Base-by-base conservation (phyloP, 495 filamentous ascomycete species). In the Monascus purpureus region DNA sequence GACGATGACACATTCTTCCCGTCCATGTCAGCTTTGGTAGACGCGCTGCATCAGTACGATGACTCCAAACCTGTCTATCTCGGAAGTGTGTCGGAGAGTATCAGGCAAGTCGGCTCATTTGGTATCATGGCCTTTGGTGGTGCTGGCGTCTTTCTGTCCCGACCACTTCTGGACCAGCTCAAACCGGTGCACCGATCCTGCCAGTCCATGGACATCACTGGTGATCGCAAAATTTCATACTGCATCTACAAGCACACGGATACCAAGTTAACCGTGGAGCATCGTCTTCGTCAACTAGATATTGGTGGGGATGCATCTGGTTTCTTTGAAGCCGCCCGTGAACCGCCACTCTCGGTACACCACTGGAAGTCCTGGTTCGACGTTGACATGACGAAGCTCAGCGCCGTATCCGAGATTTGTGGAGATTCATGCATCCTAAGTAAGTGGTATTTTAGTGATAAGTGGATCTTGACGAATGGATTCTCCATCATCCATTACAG, bases 1-100 rank as follows among this genome's bases (percentile, higher is more conserved):
- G 76, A 82, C 46, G 77, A 82, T 49, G 77, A 82, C 45, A 80
- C 77, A 3, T 78, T 78, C 41, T 73, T 76, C 53, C 55, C 64
- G 0, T 69, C 62, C 13, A 60, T 75, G 49, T 35, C 49, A 8
- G 49, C 50, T 9, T 46, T 78, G n/a, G 46, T 70, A 3, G 36
- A 56, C 2, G 64, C 55, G 17, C 47, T 77, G 1, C 35, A 19
- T 11, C 30, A 47, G 14, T 70, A 70, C 42, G 60, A 74, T 32
- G 45, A 64, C 26, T 50, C 43, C 1, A 46, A 63, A 25, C 52
- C 54, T 11, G 53, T 60, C 37, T 76, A 75, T 35, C 54, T 76
- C 13, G 71, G 73, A 19, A 56, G 65, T 28, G 47, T 75, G 7
- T 70, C 69, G n/a, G 70, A 73, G 42, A 63, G 59, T 24, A 41